phyloP scores from a whole-genome alignment of 352 stramenopile genomes.

The Phytophthora palmivora region DNA sequence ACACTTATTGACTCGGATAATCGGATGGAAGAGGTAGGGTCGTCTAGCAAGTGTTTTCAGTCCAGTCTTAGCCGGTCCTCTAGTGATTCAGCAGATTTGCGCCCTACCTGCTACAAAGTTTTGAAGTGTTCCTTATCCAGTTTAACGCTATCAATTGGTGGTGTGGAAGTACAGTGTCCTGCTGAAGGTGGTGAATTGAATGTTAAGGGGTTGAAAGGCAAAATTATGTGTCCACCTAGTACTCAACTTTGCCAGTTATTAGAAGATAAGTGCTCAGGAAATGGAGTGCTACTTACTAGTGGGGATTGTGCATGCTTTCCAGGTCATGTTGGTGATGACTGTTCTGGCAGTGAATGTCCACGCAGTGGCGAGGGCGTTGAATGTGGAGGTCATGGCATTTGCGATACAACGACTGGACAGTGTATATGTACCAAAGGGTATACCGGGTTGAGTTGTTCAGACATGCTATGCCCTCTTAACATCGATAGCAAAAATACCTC shows the following conservation, averaged over 20 bases:
- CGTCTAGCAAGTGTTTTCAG: conserved; percentile 73
- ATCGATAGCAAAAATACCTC: conserved; percentile 44
- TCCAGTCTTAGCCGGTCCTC: conserved; percentile 66
- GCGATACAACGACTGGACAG: conserved; percentile 49
- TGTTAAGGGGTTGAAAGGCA: conserved; percentile 57
- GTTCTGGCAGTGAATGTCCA: conserved; percentile 61
- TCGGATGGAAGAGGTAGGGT: conserved; percentile 60
- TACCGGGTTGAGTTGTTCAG: conserved; percentile 63
- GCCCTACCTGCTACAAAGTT: conserved; percentile 68
- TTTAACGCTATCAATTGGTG: conserved; percentile 57
- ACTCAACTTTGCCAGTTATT: conserved; percentile 66
- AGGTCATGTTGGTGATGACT: conserved; percentile 62
- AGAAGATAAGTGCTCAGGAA: conserved; percentile 71
- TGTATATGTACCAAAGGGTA: conserved; percentile 61
- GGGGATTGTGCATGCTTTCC: conserved; percentile 66
- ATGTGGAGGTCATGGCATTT: conserved; percentile 60
- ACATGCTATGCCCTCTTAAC: conserved; percentile 57
- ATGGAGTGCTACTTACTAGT: conserved; percentile 58
- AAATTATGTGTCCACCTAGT: conserved; percentile 57
- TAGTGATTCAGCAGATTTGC: conserved; percentile 38
- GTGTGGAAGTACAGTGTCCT: conserved; percentile 62
- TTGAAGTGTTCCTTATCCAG: conserved; percentile 49
- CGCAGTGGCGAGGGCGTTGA: conserved; percentile 36
- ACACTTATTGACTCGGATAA: conserved; percentile 51
- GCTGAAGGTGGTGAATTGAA: conserved; percentile 61